phyloP scores from a whole-genome alignment of 2,329 filamentous ascomycete genomes.

The Talaromyces sp. region DNA sequence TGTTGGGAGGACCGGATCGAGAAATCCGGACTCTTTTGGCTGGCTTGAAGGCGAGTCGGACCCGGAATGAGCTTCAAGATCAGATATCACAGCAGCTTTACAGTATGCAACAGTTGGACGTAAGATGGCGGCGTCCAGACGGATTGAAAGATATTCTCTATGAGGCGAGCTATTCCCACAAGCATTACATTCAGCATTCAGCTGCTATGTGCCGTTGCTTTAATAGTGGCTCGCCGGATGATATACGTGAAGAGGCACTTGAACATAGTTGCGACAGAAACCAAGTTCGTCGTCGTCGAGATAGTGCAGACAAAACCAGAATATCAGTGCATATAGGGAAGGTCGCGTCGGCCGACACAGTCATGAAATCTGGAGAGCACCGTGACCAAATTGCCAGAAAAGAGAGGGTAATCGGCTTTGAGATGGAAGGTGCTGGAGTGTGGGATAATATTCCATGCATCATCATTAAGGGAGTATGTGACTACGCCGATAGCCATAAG shows the following conservation, averaged over 20 bases:
- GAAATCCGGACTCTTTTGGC: not conserved
- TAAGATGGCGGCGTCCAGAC: not conserved
- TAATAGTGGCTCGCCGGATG: not conserved
- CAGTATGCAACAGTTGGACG: not conserved
- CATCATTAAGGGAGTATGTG: slow-evolving; percentile 41
- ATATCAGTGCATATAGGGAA: slow-evolving; percentile 1
- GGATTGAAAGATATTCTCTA: not conserved
- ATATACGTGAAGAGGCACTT: not conserved
- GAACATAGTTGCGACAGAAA: not conserved
- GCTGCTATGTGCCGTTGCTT: not conserved
- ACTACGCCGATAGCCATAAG: slow-evolving; percentile 40
- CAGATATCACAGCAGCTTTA: not conserved
- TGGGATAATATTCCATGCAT: slow-evolving; percentile 36
- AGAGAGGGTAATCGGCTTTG: slow-evolving; percentile 26
- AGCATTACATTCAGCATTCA: not conserved
- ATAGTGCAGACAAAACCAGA: not conserved
- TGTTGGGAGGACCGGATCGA: not conserved
- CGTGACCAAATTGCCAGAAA: not conserved
- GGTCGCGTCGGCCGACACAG: not conserved
- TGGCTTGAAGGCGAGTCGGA: not conserved
- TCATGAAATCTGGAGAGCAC: slow-evolving; percentile 10
- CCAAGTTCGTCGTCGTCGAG: not conserved
- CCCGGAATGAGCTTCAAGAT: not conserved
- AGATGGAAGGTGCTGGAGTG: slow-evolving; percentile 32
- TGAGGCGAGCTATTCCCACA: slow-evolving; percentile 1